Conservation (phyloP, 2,329 filamentous ascomycete species). For the Ceratocystis lukuohia region DNA sequence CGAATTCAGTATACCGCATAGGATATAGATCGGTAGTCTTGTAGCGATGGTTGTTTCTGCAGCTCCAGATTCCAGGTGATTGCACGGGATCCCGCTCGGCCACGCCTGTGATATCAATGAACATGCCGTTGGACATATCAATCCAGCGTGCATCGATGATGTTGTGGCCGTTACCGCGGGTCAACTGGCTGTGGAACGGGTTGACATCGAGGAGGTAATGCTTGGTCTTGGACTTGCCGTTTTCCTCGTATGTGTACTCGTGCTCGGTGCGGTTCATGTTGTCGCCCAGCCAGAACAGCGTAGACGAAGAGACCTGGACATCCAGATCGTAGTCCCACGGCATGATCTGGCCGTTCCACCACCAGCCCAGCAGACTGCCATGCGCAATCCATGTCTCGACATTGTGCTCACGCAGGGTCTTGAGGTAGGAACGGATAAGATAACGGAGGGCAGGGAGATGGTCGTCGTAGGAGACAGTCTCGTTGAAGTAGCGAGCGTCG, state of each 20-base stretch:
- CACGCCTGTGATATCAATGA: conserved; percentile 70
- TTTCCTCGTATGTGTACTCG: conserved; percentile 38
- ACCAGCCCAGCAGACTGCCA: conserved; percentile 74
- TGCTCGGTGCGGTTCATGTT: conserved; percentile 57
- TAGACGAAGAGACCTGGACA: conserved; percentile 58
- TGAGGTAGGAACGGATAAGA: conserved; percentile 62
- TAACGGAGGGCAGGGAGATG: conserved; percentile 52
- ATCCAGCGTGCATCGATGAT: conserved; percentile 80
- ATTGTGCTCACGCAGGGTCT: conserved; percentile 47
- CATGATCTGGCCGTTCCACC: conserved; percentile 69
- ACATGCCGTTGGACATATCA: conserved; percentile 60
- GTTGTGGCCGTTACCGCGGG: conserved; percentile 55
- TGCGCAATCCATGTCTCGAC: conserved; percentile 80
- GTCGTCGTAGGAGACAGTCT: conserved; percentile 49
- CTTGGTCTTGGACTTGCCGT: conserved; percentile 30
- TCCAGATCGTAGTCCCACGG: conserved; percentile 80
- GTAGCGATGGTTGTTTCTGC: conserved; percentile 70
- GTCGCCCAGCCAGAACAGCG: conserved; percentile 50
- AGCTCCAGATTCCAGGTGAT: conserved; percentile 55
- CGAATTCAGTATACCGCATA: conserved; percentile 58
- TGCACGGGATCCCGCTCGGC: conserved; percentile 49
- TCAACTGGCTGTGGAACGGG: conserved; percentile 49
- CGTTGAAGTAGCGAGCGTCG: conserved; percentile 55
- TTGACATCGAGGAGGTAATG: conserved; percentile 66
- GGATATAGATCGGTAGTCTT: conserved; percentile 59